Base-by-base conservation (phyloP, 768 basidiomycete genomes). In the Lactarius trivialis region DNA sequence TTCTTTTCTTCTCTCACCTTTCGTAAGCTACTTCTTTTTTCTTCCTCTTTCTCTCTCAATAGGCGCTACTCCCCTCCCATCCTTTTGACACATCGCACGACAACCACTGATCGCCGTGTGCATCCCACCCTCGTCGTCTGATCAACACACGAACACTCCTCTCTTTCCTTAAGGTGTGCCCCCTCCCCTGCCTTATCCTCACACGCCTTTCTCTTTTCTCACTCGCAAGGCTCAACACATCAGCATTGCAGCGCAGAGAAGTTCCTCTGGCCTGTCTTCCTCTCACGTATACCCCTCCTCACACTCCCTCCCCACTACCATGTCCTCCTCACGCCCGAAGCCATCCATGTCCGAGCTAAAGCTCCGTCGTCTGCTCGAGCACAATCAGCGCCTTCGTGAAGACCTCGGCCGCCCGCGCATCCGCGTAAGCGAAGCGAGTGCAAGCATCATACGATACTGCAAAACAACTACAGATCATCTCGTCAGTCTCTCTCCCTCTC, bases 291-390 rank as follows among this genome's bases (percentile, higher is more conserved):
- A 33, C 45, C n/a, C 37, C 28, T n/a, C 21, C 60, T 48, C 43
- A 14, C 34, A 15, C 26, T 37, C 19, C 36, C 12, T 32, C 51
- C 24, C 26, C 26, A 11, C 43, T 32, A 32, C 53, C 69, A 86
- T 86, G 85, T 85, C 81, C 68, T 77, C 79, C 68, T 77, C 79
- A 70, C 80, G 85, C 72, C 78, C 67, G 79, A 86, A 71, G 82
- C 85, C 85, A 70, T 85, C 85, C 68, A 88, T 88, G 86, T 85
- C 85, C 53, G 89, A 91, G 76, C 79, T 91, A 73, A 89, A 88
- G 77, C 83, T 89, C 60, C 80, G 89, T n/a, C 79, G 89, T 60
- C 76, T 91, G 59, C 77, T 82, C 36, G 89, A 91, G 72, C 89
- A 91, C 71, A 91, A 90, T 70, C 79, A 82, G 66, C 76, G 89